Percentiles rank a stretch among this genome's conserved stretches.
phyloP scores from a whole-genome alignment of 2,329 filamentous ascomycete genomes.

The Calonectria leucothoes region DNA sequence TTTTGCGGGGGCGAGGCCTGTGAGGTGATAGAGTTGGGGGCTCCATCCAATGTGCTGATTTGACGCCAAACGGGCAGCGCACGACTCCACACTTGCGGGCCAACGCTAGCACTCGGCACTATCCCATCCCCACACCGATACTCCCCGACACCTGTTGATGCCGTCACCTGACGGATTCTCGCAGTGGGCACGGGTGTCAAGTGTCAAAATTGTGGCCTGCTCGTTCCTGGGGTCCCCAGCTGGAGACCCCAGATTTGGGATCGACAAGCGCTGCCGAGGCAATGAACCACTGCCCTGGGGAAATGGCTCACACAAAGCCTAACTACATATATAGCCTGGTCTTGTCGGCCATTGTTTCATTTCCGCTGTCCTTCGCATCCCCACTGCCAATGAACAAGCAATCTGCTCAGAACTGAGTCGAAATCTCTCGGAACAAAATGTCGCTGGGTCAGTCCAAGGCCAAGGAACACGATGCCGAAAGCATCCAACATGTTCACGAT shows the following conservation, averaged over 20 bases:
- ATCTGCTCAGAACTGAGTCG: not conserved
- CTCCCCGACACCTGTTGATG: conserved; percentile 17
- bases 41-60: not conserved
- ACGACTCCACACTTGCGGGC: not conserved
- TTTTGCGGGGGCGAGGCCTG: conserved; percentile 6
- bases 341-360: not conserved
- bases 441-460: conserved; percentile 13
- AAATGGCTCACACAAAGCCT: no score
- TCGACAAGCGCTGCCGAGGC: conserved; percentile 1
- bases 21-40: conserved; percentile 8
- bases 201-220: conserved; percentile 14
- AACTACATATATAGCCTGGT: conserved; percentile 24
- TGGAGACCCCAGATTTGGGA: conserved; percentile 21
- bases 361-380: not conserved
- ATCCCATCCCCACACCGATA: conserved; percentile 27
- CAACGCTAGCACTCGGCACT: conserved; percentile 4
- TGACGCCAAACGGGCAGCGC: not conserved
- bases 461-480: conserved; percentile 16
- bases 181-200: conserved; percentile 3
- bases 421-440: not conserved
- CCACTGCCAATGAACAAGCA: not conserved
- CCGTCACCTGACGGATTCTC: not conserved
- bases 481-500: conserved; percentile 23
- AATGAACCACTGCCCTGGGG: not conserved
- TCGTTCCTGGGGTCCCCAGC: conserved; percentile 29